A percentile compares a stretch with the other conserved stretches of the same genome.
Conservation (phyloP, 2,329 filamentous ascomycete species). For the Fusarium domesticum region DNA sequence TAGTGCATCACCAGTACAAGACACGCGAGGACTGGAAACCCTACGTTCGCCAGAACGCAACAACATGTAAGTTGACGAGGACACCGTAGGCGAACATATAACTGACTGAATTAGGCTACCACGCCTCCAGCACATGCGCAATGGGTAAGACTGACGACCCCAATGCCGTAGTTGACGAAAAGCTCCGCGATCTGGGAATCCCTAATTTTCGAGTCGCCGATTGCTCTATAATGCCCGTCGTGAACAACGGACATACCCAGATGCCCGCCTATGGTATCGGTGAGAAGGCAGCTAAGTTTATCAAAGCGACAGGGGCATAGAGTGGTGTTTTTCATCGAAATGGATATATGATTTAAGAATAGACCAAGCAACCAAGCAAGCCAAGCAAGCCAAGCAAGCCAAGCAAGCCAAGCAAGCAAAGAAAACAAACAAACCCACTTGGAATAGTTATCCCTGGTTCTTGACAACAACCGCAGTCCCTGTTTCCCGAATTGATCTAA, state of each 20-base stretch:
- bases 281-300: constrained; percentile 49
- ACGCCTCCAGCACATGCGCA: constrained; percentile 31
- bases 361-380: too few species aligned
- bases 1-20: constrained; percentile 51
- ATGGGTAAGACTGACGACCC: constrained; percentile 43
- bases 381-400: too few species aligned
- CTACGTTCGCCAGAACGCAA: constrained; percentile 57
- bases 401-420: too few species aligned
- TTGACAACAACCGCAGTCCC: too few species aligned
- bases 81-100: too few species aligned
- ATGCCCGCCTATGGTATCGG: constrained; percentile 58
- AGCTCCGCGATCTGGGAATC: constrained; percentile 51
- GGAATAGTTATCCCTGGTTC: too few species aligned
- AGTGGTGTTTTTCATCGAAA: too few species aligned
- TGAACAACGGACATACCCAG: constrained; percentile 49
- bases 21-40: constrained; percentile 53
- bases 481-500: too few species aligned
- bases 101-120: constrained; percentile 11
- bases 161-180: constrained; percentile 52
- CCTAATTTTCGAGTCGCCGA: constrained; percentile 53
- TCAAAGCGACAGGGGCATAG: constrained; percentile 37
- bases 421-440: too few species aligned
- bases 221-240: constrained; percentile 49
- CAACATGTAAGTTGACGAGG: constrained; percentile 53
- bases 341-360: too few species aligned